Conservation (phyloP, 495 filamentous ascomycete species). For the Penicillium ucsense region DNA sequence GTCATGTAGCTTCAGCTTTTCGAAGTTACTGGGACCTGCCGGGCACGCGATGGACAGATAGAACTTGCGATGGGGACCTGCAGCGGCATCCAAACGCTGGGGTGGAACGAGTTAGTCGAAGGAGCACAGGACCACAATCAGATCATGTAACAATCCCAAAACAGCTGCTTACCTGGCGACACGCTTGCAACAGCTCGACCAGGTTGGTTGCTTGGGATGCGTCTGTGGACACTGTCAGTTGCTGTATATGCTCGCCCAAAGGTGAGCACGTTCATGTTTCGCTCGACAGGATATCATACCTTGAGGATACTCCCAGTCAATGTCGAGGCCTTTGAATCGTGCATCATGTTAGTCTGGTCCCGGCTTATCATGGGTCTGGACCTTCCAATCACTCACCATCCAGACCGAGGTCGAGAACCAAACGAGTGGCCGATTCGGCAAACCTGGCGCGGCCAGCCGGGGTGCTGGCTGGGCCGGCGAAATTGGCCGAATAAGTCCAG, state of each 20-base stretch:
- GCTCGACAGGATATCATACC: slow-evolving; percentile 12
- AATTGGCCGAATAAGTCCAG: slow-evolving; percentile 91
- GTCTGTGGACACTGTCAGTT: slow-evolving; percentile 21
- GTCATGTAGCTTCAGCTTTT: slow-evolving; percentile 49
- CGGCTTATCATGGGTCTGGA: background rate
- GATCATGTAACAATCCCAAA: no score
- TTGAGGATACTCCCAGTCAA: slow-evolving; percentile 54
- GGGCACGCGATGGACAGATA: slow-evolving; percentile 67
- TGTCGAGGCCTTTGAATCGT: slow-evolving; percentile 36
- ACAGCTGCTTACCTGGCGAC: slow-evolving; percentile 35
- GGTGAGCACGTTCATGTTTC: background rate
- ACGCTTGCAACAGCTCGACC: slow-evolving; percentile 58
- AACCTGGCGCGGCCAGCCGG: slow-evolving; percentile 61
- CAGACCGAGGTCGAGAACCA: slow-evolving; percentile 60
- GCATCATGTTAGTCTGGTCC: slow-evolving; percentile 5
- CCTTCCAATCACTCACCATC: slow-evolving; percentile 31
- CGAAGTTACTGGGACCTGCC: slow-evolving; percentile 53
- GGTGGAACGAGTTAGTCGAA: no score
- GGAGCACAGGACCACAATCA: no score
- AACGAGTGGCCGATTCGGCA: slow-evolving; percentile 55
- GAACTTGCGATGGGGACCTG: slow-evolving; percentile 48
- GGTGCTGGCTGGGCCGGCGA: slow-evolving; percentile 54
- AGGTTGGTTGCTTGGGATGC: slow-evolving; percentile 55
- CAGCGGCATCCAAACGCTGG: slow-evolving; percentile 52
- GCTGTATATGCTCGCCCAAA: no score